Percentiles rank a stretch among this genome's conserved stretches.
These are phyloP conservation scores for Zanthoxylum bungeanum DNA, from an alignment of 345 rosid species.

Conservation along the genomic window DNA sequence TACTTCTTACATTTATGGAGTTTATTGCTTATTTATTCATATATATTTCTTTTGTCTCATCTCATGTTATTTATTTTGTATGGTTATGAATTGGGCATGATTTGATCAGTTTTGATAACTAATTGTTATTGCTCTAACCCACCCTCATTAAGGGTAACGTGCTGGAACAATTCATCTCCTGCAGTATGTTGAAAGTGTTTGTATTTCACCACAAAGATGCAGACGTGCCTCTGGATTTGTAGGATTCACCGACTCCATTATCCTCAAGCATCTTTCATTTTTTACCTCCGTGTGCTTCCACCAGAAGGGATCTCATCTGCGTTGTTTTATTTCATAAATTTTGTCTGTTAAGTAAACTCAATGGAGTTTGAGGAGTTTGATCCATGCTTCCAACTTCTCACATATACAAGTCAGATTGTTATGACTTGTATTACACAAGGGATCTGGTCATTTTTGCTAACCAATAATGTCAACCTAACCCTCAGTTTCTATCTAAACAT, in stretches of 20 bases:
- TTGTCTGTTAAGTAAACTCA: background rate
- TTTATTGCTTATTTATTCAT: constrained; percentile 24
- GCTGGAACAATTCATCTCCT: background rate
- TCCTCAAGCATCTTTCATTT: background rate
- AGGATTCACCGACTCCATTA: background rate
- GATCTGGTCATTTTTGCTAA: no score
- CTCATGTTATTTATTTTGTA: background rate
- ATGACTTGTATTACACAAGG: background rate
- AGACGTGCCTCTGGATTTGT: background rate
- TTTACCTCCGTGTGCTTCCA: background rate
- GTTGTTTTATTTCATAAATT: background rate
- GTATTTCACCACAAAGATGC: background rate
- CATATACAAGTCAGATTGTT: background rate
- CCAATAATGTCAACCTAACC: no score
- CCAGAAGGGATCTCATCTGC: background rate
- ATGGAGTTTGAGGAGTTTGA: background rate
- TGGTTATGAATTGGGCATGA: background rate
- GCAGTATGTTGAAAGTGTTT: background rate
- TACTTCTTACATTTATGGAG: constrained; percentile 25
- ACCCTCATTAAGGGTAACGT: background rate
- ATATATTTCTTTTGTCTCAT: constrained; percentile 1
- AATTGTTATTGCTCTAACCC: background rate
- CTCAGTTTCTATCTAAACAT: background rate
- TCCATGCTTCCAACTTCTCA: background rate
- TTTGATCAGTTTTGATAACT: background rate